These are phyloP conservation scores for Aquanectria penicillioides DNA, from an alignment of 2,329 filamentous ascomycete species.

Conservation along the genomic window DNA sequence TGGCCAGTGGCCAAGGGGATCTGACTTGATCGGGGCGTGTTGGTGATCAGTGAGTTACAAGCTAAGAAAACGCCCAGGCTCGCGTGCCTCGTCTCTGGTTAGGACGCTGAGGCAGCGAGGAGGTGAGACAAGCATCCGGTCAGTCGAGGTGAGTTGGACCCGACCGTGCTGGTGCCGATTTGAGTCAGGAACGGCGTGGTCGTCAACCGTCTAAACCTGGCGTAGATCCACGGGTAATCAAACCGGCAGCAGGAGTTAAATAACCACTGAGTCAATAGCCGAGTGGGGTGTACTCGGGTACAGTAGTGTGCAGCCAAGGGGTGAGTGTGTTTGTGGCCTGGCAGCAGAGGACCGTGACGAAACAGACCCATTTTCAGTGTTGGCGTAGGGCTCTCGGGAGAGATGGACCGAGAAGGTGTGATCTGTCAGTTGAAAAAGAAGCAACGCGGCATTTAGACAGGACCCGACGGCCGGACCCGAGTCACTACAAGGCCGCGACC, in stretches of 20 bases:
- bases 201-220: constrained; percentile 6
- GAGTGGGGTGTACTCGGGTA: no score
- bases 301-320: no score
- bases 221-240: constrained; percentile 25
- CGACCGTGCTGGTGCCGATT: not conserved
- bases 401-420: no score
- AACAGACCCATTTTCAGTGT: not conserved
- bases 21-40: not conserved
- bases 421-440: no score
- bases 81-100: not conserved
- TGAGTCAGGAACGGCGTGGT: constrained; percentile 1
- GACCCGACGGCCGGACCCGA: no score
- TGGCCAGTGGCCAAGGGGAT: not conserved
- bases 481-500: no score
- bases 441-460: no score
- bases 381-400: not conserved
- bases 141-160: constrained; percentile 3
- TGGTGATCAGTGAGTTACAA: no score
- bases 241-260: constrained; percentile 8
- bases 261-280: constrained; percentile 13
- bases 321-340: constrained; percentile 4
- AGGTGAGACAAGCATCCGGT: constrained; percentile 1
- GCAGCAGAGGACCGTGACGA: not conserved
- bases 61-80: no score
- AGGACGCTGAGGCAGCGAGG: not conserved